Evolutionary conservation across 495 filamentous ascomycete genomes (phyloP).

Genomic region (Terfezia boudieri): DNA sequence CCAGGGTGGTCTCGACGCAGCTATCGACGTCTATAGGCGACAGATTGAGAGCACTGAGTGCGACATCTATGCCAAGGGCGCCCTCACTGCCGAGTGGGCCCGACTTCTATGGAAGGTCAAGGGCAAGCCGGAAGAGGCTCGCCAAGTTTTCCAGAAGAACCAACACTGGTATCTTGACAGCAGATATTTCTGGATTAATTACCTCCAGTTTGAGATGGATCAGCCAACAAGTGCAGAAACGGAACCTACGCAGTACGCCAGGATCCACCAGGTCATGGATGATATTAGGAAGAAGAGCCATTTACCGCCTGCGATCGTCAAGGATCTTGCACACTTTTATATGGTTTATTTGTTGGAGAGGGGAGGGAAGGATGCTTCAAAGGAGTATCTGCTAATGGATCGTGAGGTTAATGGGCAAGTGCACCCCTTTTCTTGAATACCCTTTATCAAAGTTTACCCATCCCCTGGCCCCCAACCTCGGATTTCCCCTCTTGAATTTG

Average conservation of each 20-base stretch:
- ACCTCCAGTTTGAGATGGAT: constrained; percentile 69
- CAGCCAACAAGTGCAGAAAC: constrained; percentile 51
- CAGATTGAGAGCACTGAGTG: constrained; percentile 51
- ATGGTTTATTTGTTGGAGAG: constrained; percentile 67
- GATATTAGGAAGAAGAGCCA: constrained; percentile 55
- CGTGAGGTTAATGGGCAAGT: constrained; percentile 64
- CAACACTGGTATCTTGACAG: constrained; percentile 71
- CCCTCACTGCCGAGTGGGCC: constrained; percentile 77
- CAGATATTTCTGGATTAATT: constrained; percentile 78
- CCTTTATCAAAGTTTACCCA: neutral
- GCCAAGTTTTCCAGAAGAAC: constrained; percentile 63
- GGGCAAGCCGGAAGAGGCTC: constrained; percentile 63
- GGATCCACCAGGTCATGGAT: constrained; percentile 60
- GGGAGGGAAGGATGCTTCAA: constrained; percentile 60
- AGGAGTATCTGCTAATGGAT: constrained; percentile 68
- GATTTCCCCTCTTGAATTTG: neutral
- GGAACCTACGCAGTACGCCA: constrained; percentile 42
- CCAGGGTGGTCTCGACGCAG: constrained; percentile 63
- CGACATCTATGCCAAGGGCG: constrained; percentile 64
- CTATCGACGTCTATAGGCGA: constrained; percentile 61
- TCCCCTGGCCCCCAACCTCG: neutral
- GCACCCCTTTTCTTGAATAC: constrained; percentile 1
- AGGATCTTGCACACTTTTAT: constrained; percentile 58
- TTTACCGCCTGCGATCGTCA: constrained; percentile 42
- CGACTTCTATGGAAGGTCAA: constrained; percentile 76